phyloP scores from a whole-genome alignment of 148 eudicot species.

The Rhododendron molle region DNA sequence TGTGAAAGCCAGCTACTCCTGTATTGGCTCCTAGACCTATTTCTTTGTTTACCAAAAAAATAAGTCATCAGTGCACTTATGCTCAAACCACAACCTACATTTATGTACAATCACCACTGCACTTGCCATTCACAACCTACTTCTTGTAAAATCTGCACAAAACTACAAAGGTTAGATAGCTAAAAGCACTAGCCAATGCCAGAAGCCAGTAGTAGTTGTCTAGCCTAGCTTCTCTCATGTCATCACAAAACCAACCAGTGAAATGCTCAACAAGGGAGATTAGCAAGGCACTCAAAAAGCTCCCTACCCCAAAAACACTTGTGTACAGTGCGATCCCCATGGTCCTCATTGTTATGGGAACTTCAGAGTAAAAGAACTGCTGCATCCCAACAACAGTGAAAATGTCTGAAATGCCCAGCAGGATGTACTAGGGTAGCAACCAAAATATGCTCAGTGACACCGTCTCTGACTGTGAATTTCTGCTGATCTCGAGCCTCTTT shows the following conservation, averaged over 20 bases:
- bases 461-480: conserved; percentile 12
- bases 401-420: conserved; percentile 78
- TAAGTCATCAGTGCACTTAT: too few relatives aligned
- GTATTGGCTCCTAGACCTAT: too few relatives aligned
- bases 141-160: too few relatives aligned
- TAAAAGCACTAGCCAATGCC: conserved; percentile 44
- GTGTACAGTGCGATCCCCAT: conserved; percentile 81
- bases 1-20: too few relatives aligned
- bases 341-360: conserved; percentile 70
- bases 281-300: conserved; percentile 66
- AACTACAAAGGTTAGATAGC: conserved; percentile 48
- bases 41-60: too few relatives aligned
- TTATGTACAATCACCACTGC: too few relatives aligned
- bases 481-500: conserved; percentile 40
- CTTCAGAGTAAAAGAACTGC: conserved; percentile 81
- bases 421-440: conserved; percentile 77
- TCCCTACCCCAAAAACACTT: conserved; percentile 85
- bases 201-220: conserved; percentile 90
- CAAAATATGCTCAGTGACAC: conserved; percentile 53
- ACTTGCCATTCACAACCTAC: too few relatives aligned
- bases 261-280: conserved; percentile 51
- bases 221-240: conserved; percentile 64
- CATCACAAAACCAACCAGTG: conserved; percentile 76
- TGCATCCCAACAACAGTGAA: conserved; percentile 94
- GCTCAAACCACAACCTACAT: background rate